Percentiles rank a stretch among this genome's conserved stretches.
phyloP scores from a whole-genome alignment of 2,329 filamentous ascomycete species.

The Sarocladiaceae sp. region DNA sequence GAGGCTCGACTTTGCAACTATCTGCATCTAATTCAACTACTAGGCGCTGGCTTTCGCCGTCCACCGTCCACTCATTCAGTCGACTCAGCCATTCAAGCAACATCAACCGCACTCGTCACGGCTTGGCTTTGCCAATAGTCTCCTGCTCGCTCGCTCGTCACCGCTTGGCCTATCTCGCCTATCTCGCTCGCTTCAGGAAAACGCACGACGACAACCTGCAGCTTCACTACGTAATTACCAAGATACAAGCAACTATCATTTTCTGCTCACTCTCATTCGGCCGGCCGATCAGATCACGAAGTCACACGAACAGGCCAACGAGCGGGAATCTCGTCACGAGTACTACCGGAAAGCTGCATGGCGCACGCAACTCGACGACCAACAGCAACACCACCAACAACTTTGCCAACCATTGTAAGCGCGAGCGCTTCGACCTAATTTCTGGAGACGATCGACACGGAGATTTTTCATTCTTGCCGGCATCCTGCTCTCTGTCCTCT shows the following conservation, averaged over 20 bases:
- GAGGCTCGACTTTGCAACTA: background rate
- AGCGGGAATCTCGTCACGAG: no score
- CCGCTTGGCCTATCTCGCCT: background rate
- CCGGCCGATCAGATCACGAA: slow-evolving; percentile 6
- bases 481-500: no score
- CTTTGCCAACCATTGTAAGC: background rate
- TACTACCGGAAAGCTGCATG: background rate
- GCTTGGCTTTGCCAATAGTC: slow-evolving; percentile 8
- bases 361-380: background rate
- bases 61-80: slow-evolving; percentile 3
- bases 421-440: slow-evolving; percentile 5
- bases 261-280: background rate
- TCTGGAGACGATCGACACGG: background rate
- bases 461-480: no score
- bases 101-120: slow-evolving; percentile 6
- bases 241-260: background rate
- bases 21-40: background rate
- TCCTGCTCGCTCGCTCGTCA: background rate
- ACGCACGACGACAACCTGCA: slow-evolving; percentile 7
- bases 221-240: background rate
- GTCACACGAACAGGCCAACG: background rate
- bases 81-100: background rate
- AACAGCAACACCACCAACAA: background rate
- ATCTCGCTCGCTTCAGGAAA: background rate
- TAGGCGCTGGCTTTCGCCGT: slow-evolving; percentile 9